A percentile compares a stretch with the other conserved stretches of the same genome.
phyloP scores from a whole-genome alignment of 345 rosid species.

The Salix caprea region DNA sequence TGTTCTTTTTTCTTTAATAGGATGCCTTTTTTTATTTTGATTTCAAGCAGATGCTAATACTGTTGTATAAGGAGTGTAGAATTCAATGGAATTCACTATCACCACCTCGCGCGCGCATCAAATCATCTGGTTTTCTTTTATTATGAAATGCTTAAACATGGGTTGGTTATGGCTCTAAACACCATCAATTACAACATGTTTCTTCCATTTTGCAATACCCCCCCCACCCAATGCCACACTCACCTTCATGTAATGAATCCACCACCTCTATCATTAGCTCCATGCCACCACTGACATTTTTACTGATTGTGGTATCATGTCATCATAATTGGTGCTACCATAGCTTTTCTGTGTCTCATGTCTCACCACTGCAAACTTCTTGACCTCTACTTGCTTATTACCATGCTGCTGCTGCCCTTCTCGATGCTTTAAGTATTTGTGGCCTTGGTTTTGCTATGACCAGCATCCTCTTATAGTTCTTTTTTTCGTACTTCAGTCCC shows the following conservation, averaged over 20 bases:
- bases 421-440: background rate
- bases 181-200: background rate
- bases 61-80: background rate
- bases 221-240: background rate
- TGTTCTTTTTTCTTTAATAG: background rate
- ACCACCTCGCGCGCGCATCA: background rate
- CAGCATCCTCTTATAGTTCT: background rate
- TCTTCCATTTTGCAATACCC: background rate
- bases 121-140: background rate
- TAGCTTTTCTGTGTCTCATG: background rate
- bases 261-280: background rate
- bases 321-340: background rate
- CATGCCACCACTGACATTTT: background rate
- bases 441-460: background rate
- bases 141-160: background rate
- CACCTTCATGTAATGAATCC: background rate
- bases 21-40: background rate
- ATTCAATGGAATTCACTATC: background rate
- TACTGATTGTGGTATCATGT: background rate
- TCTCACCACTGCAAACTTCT: background rate
- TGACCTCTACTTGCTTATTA: background rate
- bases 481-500: background rate
- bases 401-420: background rate
- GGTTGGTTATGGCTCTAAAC: background rate
- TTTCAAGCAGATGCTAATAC: background rate